A percentile compares a stretch with the other conserved stretches of the same genome.
Evolutionary conservation across 2,329 filamentous ascomycete species (phyloP).

Genomic region (Fusarium sp.): DNA sequence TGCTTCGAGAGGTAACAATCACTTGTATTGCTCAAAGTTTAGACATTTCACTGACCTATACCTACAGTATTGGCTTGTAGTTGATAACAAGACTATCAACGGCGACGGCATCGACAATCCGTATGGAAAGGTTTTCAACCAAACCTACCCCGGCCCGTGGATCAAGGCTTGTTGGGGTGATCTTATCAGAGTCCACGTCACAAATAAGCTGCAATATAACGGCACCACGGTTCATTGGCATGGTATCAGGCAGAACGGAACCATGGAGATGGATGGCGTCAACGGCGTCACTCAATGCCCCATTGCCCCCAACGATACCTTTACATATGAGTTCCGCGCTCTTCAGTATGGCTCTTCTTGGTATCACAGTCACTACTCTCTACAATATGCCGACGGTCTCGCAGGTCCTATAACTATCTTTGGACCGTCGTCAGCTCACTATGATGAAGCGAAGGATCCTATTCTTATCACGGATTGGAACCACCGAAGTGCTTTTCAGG

Average conservation of each 20-base stretch:
- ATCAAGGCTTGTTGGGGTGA: not conserved
- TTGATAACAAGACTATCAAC: not conserved
- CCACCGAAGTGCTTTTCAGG: slow-evolving; percentile 7
- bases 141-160: not conserved
- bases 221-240: not conserved
- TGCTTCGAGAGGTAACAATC: not conserved
- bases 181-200: not conserved
- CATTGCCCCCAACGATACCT: not conserved
- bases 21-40: too few species aligned
- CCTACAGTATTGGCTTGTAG: not conserved
- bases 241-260: not conserved
- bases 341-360: slow-evolving; percentile 26
- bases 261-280: not conserved
- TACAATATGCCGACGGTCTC: slow-evolving; percentile 31
- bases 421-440: slow-evolving; percentile 8
- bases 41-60: not conserved
- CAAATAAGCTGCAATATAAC: not conserved
- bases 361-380: slow-evolving; percentile 33
- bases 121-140: slow-evolving; percentile 3
- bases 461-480: slow-evolving; percentile 11
- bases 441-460: not conserved
- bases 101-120: not conserved
- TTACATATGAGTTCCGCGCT: slow-evolving; percentile 22
- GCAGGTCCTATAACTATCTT: slow-evolving; percentile 26
- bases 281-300: not conserved